phyloP scores from a whole-genome alignment of 2,329 filamentous ascomycete genomes.

The Cyclaneusma minus region DNA sequence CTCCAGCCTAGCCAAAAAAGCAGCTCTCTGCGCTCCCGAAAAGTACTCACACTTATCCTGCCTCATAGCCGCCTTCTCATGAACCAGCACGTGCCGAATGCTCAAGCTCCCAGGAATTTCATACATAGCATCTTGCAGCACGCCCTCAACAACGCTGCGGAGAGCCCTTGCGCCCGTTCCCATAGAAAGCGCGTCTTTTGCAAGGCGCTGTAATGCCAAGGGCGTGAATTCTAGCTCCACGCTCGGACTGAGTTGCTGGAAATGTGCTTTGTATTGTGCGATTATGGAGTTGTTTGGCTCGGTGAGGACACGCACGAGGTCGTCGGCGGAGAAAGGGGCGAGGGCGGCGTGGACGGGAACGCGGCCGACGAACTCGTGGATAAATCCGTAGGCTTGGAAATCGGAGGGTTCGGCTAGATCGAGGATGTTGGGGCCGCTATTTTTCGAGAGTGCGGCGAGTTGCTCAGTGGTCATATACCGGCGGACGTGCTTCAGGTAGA shows the following conservation, averaged over 20 bases:
- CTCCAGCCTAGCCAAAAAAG: no score
- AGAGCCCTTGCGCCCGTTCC: conserved; percentile 68
- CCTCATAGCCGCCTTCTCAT: no score
- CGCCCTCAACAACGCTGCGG: conserved; percentile 66
- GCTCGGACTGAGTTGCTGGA: conserved; percentile 60
- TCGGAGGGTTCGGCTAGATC: conserved; percentile 63
- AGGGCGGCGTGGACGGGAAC: conserved; percentile 83
- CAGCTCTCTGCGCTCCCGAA: no score
- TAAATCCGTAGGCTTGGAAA: conserved; percentile 76
- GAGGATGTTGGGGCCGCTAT: conserved; percentile 23
- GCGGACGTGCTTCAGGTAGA: conserved; percentile 22
- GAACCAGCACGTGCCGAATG: conserved; percentile 59
- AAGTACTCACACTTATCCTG: no score
- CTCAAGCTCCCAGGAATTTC: conserved; percentile 47
- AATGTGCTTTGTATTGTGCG: conserved; percentile 77
- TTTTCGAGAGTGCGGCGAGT: not conserved
- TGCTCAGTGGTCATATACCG: conserved; percentile 10
- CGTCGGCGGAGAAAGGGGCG: conserved; percentile 49
- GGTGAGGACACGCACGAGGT: conserved; percentile 75
- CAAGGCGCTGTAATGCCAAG: conserved; percentile 66
- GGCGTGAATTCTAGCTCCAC: conserved; percentile 72
- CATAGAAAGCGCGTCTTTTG: conserved; percentile 38
- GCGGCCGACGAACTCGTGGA: conserved; percentile 90
- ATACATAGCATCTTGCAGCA: conserved; percentile 69
- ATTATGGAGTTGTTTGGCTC: conserved; percentile 83